Base-by-base conservation (phyloP, 2,329 filamentous ascomycete species). In the Calonectria ilicicola region DNA sequence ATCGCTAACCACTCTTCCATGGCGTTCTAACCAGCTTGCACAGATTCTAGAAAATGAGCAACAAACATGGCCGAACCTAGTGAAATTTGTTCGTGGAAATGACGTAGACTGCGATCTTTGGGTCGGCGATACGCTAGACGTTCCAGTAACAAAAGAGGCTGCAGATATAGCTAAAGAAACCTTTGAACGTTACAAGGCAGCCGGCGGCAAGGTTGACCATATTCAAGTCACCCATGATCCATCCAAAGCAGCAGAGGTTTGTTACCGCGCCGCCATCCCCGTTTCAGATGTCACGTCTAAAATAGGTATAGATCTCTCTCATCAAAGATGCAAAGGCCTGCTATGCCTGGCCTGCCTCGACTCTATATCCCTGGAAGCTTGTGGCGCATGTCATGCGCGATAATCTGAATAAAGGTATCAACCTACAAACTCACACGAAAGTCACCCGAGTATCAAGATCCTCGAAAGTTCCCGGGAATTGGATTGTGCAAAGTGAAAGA, bases 341-440 rank as follows among this genome's bases (percentile, higher is more conserved):
- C 27, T 74, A 74, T 44, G 72, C 72, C n/a, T 74, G 72, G 72
- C 58, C 69, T 44, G 72, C 72, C 4, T 74, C 72, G 3, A 72
- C 72, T 21, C 19, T 74, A 9, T 62, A 74, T 46, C 72, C 72
- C 2, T 74, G 72, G 72, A 74, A 74, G 46, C 65, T 74, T 6
- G 19, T 70, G 5, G 72, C 72, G 3, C 72, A 74, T 35, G 32
- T 72, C 19, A 74, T 74, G 72, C 51, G 66, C n/a, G 69, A 51
- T 5, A 72, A 68, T 58, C 19, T 74, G 32, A 72, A 65, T 8
- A 72, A 67, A 9, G 72, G 72, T 3, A 27, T 74, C 21, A 65
- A 72, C 42, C 65, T 74, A 2, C 69, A 74, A 35, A 74, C 69
- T 8, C 40, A 42, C 38, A 74, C 69, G 12, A 40, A 62, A 46